Base-by-base conservation (phyloP, 2,329 filamentous ascomycete genomes). In the Berkeleyomyces rouxiae region DNA sequence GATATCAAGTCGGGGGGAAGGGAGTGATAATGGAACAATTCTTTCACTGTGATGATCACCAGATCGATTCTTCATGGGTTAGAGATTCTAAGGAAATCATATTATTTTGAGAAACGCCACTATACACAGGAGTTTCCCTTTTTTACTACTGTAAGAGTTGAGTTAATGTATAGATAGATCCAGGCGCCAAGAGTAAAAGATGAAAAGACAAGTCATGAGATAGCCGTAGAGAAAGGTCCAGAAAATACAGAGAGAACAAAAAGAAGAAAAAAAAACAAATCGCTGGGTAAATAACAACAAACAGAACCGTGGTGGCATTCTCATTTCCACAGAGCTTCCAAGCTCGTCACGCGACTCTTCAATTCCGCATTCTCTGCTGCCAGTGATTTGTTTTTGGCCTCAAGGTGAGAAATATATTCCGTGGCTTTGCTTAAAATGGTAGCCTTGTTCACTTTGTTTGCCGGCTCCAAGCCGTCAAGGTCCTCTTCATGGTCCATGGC, bases 371-470 rank as follows among this genome's bases (percentile, higher is more conserved):
- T 72, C 67, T 73, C 72, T 46, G 68, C 66, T 4, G 67, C 67
- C 59, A 73, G 70, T 40, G 64, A 66, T 62, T 67, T 67, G 64
- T 74, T 73, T 65, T 69, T 70, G 67, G 70, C 69, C 66, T 74
- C 72, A 4, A 74, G 68, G 63, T 73, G 71, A 1, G 68, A 66
- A 61, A 74, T 74, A 67, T 74, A 74, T 63, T 73, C 72, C 53
- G 72, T 73, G 4, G 72, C 72, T 63, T 74, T 74, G 68, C 71
- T 73, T 53, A 73, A 70, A 59, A 76, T 74, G 3, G 74, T 76
- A 3, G 73, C 74, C 69, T 76, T 76, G 70, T 75, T 75, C 51
- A 75, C 71, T 68, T 74, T 76, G 66, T 71, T 70, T 0, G 71
- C 70, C 0, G 72, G 72, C 40, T 70, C 66, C 16, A 73, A 66